Percentiles rank a stretch among this genome's conserved stretches.
Conservation (phyloP, 768 basidiomycete genomes). For the Candolleomyces efflorescens region DNA sequence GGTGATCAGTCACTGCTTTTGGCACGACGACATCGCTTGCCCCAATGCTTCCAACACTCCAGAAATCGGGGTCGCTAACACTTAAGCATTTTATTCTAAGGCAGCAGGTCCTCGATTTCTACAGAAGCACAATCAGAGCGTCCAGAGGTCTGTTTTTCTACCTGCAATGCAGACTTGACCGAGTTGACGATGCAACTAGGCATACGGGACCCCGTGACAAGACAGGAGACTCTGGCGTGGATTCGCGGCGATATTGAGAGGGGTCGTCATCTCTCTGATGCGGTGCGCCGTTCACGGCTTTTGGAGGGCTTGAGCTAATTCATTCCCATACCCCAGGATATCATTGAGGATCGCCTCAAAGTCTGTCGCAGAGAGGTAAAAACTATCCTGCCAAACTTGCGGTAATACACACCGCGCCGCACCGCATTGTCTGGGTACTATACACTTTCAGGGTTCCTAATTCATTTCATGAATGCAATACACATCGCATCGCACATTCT, state of each 20-base stretch:
- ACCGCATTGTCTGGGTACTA: neutral
- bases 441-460: neutral
- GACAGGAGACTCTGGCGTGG: slow-evolving; percentile 68
- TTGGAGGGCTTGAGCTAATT: neutral
- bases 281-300: slow-evolving; percentile 34
- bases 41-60: slow-evolving; percentile 10
- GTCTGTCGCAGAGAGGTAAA: slow-evolving; percentile 56
- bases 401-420: neutral
- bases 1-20: slow-evolving; percentile 20
- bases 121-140: slow-evolving; percentile 65
- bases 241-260: slow-evolving; percentile 70
- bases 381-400: slow-evolving; percentile 45
- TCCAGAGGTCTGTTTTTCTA: slow-evolving; percentile 48
- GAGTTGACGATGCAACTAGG: slow-evolving; percentile 29
- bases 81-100: slow-evolving; percentile 76
- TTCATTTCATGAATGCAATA: neutral
- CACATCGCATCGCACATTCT: neutral
- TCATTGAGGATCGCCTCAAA: slow-evolving; percentile 60
- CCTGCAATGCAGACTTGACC: slow-evolving; percentile 1
- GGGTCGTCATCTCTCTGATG: slow-evolving; percentile 51
- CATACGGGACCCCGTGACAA: slow-evolving; percentile 56
- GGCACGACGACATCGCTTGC: neutral
- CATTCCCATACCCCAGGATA: slow-evolving; percentile 30
- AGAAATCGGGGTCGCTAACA: slow-evolving; percentile 28
- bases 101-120: slow-evolving; percentile 55